Evolutionary conservation across 2,329 filamentous ascomycete genomes (phyloP).

Genomic region (Pseudopithomyces chartarum): DNA sequence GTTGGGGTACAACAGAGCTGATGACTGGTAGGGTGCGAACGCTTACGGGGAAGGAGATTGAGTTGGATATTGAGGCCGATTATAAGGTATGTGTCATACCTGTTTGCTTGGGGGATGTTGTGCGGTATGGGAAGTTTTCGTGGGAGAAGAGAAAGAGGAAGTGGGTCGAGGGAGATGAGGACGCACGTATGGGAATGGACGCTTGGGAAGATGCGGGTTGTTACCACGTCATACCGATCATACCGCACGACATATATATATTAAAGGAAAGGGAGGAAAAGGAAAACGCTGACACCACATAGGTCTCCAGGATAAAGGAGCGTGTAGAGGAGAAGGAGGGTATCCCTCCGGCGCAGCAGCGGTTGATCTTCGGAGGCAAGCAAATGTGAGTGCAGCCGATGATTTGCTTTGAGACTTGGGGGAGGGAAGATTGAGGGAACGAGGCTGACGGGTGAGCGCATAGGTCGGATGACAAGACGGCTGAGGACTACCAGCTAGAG

Average conservation of each 20-base stretch:
- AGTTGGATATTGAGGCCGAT: conserved; percentile 92
- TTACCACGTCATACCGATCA: background rate
- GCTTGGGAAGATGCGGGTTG: no score
- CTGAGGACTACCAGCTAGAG: conserved; percentile 85
- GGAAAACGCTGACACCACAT: conserved; percentile 15
- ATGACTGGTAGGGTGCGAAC: conserved; percentile 79
- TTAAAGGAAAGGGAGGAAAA: background rate
- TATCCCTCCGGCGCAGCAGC: conserved; percentile 95
- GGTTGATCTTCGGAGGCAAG: conserved; percentile 95
- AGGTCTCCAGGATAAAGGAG: conserved; percentile 97
- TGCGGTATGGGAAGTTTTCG: background rate
- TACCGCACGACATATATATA: background rate
- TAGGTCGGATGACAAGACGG: conserved; percentile 95
- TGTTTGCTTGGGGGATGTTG: background rate
- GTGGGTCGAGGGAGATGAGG: no score
- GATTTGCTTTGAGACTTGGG: background rate
- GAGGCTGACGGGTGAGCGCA: conserved; percentile 8
- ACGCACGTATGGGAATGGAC: no score
- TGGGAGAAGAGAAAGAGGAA: background rate
- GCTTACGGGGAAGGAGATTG: conserved; percentile 97
- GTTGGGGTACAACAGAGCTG: conserved; percentile 7
- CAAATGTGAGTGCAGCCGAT: conserved; percentile 72
- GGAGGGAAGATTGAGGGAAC: background rate
- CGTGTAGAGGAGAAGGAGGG: conserved; percentile 99
- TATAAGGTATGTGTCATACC: conserved; percentile 73